phyloP scores from a whole-genome alignment of 2,329 filamentous ascomycete genomes.

The Pseudocercospora crystallina region DNA sequence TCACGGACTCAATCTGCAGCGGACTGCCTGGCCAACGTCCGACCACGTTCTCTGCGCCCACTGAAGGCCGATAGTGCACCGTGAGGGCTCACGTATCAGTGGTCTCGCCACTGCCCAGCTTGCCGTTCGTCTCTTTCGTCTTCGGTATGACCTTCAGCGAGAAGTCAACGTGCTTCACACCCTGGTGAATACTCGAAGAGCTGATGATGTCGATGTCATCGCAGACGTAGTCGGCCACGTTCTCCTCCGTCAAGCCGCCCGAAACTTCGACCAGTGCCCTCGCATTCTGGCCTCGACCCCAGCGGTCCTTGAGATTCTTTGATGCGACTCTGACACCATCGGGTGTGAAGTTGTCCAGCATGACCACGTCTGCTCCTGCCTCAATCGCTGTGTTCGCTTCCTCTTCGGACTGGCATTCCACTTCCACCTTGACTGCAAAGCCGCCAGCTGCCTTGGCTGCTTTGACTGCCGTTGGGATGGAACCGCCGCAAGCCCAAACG shows the following conservation, averaged over 20 bases:
- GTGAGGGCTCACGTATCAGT: conserved; percentile 17
- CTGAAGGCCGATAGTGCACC: neutral
- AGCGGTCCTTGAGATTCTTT: conserved; percentile 72
- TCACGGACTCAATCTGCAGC: no score
- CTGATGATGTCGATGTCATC: conserved; percentile 91
- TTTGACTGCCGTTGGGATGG: conserved; percentile 80
- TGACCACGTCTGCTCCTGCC: conserved; percentile 91
- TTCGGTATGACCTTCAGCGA: conserved; percentile 78
- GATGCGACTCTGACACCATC: conserved; percentile 76
- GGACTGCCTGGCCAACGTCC: no score
- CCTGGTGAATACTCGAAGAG: conserved; percentile 95
- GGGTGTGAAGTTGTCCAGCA: conserved; percentile 93
- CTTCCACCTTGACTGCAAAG: conserved; percentile 91
- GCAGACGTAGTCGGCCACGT: conserved; percentile 76
- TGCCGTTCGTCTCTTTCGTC: conserved; percentile 24
- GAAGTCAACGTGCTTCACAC: conserved; percentile 90
- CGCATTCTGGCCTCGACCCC: conserved; percentile 62
- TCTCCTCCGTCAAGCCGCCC: conserved; percentile 81
- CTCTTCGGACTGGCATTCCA: conserved; percentile 84
- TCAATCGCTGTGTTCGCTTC: conserved; percentile 89
- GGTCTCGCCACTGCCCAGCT: conserved; percentile 25
- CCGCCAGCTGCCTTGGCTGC: conserved; percentile 82
- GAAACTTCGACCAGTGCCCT: conserved; percentile 82
- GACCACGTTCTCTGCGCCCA: neutral
- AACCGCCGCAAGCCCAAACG: conserved; percentile 80